These are phyloP conservation scores for Nakazawaea siamensis DNA, from an alignment of 805 yeast species.

Conservation along the genomic window DNA sequence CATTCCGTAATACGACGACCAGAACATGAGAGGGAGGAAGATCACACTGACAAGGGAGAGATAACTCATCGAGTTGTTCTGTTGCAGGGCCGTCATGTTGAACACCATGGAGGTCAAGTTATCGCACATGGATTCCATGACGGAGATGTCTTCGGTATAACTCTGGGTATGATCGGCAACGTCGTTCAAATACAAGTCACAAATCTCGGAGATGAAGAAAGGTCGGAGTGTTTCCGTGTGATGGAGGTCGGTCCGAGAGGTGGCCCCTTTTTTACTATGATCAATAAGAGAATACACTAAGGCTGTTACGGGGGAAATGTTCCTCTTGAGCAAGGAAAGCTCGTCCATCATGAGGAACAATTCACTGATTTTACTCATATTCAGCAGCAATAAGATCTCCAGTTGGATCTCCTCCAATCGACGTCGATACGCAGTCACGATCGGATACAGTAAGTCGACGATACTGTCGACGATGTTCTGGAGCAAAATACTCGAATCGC, in stretches of 20 bases:
- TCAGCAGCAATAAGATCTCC: slow-evolving; percentile 48
- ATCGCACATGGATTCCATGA: slow-evolving; percentile 44
- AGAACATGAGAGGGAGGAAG: slow-evolving; percentile 48
- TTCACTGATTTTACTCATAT: slow-evolving; percentile 40
- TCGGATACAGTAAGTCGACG: slow-evolving; percentile 46
- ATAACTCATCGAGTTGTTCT: slow-evolving; percentile 45
- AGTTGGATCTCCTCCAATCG: slow-evolving; percentile 40
- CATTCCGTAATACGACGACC: slow-evolving; percentile 59
- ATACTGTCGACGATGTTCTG: slow-evolving; percentile 48
- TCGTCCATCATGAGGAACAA: slow-evolving; percentile 48
- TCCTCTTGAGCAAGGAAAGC: slow-evolving; percentile 35
- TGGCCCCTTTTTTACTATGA: slow-evolving; percentile 16
- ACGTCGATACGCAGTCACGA: slow-evolving; percentile 41
- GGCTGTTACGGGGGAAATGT: slow-evolving; percentile 38
- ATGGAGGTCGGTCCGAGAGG: too few relatives aligned
- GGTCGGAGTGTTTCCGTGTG: too few relatives aligned
- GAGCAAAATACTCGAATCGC: slow-evolving; percentile 42
- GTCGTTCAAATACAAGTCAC: slow-evolving; percentile 43
- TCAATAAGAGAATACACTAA: slow-evolving; percentile 38
- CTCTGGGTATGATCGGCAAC: slow-evolving; percentile 47
- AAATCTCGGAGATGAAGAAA: slow-evolving; percentile 29
- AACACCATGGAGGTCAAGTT: slow-evolving; percentile 43
- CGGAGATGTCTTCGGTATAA: slow-evolving; percentile 44
- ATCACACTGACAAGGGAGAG: slow-evolving; percentile 49
- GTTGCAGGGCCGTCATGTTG: slow-evolving; percentile 48